Evolutionary conservation across 768 basidiomycete species (phyloP).

Genomic region (Suillus placidus): DNA sequence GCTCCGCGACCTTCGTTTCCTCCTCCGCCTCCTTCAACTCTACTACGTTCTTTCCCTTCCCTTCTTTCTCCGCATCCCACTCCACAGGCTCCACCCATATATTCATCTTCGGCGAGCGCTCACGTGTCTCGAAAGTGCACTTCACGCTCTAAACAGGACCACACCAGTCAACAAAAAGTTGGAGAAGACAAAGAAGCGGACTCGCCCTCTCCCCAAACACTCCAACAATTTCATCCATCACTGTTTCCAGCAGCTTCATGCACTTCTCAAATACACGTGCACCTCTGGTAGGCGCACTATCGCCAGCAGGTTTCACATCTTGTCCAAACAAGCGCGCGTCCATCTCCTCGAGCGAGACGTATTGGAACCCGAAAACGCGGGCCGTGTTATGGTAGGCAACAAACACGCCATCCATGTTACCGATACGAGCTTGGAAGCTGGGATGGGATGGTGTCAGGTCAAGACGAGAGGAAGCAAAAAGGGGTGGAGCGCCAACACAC

Average conservation of each 20-base stretch:
- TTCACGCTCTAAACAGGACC: conserved; percentile 50
- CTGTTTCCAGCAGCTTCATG: conserved; percentile 66
- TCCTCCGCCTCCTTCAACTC: conserved; percentile 8
- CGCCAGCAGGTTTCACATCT: conserved; percentile 26
- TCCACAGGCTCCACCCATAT: conserved; percentile 70
- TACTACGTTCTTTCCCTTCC: conserved; percentile 12
- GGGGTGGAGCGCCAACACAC: conserved; percentile 38
- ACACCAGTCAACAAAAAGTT: not conserved
- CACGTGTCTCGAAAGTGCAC: conserved; percentile 63
- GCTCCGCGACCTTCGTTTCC: not conserved
- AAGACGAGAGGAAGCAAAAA: not conserved
- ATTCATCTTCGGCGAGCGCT: conserved; percentile 46
- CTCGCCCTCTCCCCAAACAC: conserved; percentile 71
- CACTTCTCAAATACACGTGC: conserved; percentile 77
- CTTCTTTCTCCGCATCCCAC: conserved; percentile 42
- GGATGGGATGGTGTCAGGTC: conserved; percentile 2
- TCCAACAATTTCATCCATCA: conserved; percentile 57
- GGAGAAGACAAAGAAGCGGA: conserved; percentile 10
- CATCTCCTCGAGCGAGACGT: conserved; percentile 85
- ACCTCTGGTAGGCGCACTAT: conserved; percentile 44
- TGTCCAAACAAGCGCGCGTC: conserved; percentile 76
- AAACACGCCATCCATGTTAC: conserved; percentile 94
- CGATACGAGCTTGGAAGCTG: conserved; percentile 94
- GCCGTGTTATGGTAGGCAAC: conserved; percentile 88
- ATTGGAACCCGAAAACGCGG: conserved; percentile 92